Evolutionary conservation across 352 stramenopile species (phyloP), one percentile per base, ranked within the genome.

Genomic region (Globisporangium takayamanum): DNA sequence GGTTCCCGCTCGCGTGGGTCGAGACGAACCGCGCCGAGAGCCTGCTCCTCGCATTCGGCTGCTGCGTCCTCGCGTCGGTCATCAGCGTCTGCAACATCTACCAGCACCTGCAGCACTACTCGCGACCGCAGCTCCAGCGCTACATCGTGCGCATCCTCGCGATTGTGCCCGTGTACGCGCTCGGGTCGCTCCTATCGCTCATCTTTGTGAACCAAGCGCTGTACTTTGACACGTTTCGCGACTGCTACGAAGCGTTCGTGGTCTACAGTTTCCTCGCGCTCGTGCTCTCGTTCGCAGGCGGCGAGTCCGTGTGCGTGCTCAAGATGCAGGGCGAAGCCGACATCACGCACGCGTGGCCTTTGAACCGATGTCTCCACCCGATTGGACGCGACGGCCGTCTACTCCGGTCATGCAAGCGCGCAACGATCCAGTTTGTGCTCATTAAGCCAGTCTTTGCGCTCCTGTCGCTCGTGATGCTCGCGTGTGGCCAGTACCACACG

Each of bases 221-320:
- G 49, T 92, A 90, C 53, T 89, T 95, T 46, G 84, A 96, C 65
- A 92, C 82, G 16, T 70, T 97, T 30, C 87, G 91, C 47, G 90
- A 97, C 65, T 84, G 87, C 57, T 97, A 97, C 68, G 91, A 97
- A 61, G 90, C 91, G 1, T 97, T 97, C 58, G 90, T 97, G 20
- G 84, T 97, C 33, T 97, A 97, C 66, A 92, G 72, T 30, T 97
- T 97, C 66, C 65, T 97, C 4, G 88, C 89, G 44, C 73, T 97
- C 10, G 88, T 97, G 55, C 76, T 97, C 1, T 92, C 87, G 53
- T 96, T 92, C 62, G 75, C 79, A 18, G 84, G 90, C 25, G 90
- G 90, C 20, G 89, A 97, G 63, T 92, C 74, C 44, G 87, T 91
- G 28, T 96, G 87, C 58, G 82, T 95, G 30, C 63, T 89, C 41